phyloP scores from a whole-genome alignment of 1,284 basidiomycete genomes.

The Ustilago shanxiensis region DNA sequence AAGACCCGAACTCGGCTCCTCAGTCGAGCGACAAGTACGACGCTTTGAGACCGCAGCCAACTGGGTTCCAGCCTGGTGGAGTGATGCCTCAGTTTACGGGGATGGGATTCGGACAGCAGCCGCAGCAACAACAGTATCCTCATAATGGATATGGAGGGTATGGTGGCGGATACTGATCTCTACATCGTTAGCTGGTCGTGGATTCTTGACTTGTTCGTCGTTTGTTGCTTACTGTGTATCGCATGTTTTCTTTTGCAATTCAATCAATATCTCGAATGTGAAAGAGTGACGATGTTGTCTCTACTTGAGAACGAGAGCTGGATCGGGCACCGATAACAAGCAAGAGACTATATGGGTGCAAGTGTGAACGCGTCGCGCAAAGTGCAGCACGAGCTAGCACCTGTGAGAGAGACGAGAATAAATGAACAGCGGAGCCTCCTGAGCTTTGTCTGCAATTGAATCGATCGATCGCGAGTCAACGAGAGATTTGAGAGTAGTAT shows the following conservation, averaged over 20 bases:
- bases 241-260: conserved; percentile 3
- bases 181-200: too few relatives aligned
- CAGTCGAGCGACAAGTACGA: conserved; percentile 68
- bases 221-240: conserved; percentile 6
- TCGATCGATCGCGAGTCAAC: conserved; percentile 5
- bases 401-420: too few relatives aligned
- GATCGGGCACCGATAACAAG: background rate
- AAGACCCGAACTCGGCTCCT: conserved; percentile 54
- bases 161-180: conserved; percentile 29
- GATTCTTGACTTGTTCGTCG: background rate
- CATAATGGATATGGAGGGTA: conserved; percentile 43
- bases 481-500: too few relatives aligned
- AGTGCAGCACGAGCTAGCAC: background rate
- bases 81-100: conserved; percentile 61
- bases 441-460: background rate
- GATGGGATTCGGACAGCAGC: conserved; percentile 40
- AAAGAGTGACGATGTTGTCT: background rate
- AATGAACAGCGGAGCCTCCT: too few relatives aligned
- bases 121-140: conserved; percentile 28
- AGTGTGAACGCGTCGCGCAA: conserved; percentile 17
- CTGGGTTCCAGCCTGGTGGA: conserved; percentile 66
- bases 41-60: conserved; percentile 67
- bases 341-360: background rate
- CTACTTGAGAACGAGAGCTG: background rate
- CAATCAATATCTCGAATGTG: too few relatives aligned